Evolutionary conservation across 2,329 filamentous ascomycete genomes (phyloP).

Genomic region (Knufia fluminis): DNA sequence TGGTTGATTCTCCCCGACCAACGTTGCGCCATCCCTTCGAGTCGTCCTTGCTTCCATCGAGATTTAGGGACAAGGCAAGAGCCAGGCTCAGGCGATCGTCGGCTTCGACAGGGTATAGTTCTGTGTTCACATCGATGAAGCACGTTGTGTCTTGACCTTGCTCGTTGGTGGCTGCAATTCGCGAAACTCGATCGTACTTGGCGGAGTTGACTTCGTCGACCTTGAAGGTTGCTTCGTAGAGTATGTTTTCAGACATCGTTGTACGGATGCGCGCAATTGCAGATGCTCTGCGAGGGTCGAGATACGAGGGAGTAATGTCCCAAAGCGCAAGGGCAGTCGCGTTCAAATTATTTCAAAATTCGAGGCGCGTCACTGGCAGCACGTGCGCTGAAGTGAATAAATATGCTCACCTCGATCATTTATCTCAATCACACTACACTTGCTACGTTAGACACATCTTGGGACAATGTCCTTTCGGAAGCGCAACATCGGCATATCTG

Average conservation of each 20-base stretch:
- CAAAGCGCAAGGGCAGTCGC: too few species aligned
- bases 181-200: constrained; percentile 93
- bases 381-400: too few species aligned
- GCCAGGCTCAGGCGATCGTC: constrained; percentile 73
- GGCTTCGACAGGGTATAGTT: constrained; percentile 69
- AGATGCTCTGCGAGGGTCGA: too few species aligned
- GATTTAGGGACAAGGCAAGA: constrained; percentile 72
- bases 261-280: constrained; percentile 28
- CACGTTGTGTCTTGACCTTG: constrained; percentile 64
- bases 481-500: constrained; percentile 51
- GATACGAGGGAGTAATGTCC: too few species aligned
- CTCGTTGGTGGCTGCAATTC: constrained; percentile 55
- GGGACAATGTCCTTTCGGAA: constrained; percentile 58
- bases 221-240: constrained; percentile 88
- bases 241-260: constrained; percentile 73
- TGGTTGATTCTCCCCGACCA: constrained; percentile 46
- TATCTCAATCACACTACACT: too few species aligned
- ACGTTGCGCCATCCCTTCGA: constrained; percentile 68
- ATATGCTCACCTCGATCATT: too few species aligned
- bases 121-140: constrained; percentile 85
- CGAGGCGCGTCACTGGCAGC: too few species aligned
- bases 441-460: too few species aligned
- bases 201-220: constrained; percentile 68
- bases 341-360: too few species aligned
- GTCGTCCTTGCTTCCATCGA: constrained; percentile 76